phyloP scores from a whole-genome alignment of 805 yeast species.

The Millerago galiae region DNA sequence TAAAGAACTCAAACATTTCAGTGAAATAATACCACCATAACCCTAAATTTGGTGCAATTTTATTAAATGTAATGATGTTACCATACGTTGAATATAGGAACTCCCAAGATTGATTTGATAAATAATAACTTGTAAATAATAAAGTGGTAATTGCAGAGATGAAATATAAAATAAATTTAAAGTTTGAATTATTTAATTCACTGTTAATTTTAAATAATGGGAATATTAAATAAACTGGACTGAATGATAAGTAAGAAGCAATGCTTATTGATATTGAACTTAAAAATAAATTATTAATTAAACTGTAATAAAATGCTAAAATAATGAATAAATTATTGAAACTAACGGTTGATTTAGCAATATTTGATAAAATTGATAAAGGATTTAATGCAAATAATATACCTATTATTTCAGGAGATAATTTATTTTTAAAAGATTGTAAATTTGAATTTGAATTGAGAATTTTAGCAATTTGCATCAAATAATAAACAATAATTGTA shows the following conservation, averaged over 20 bases:
- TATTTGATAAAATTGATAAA: slow-evolving; percentile 56
- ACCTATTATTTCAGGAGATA: slow-evolving; percentile 42
- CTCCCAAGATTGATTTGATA: slow-evolving; percentile 33
- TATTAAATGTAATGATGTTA: slow-evolving; percentile 50
- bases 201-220: slow-evolving; percentile 40
- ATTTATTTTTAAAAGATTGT: slow-evolving; percentile 2
- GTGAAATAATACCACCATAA: slow-evolving; percentile 98
- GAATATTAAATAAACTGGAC: slow-evolving; percentile 53
- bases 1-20: slow-evolving; percentile 88
- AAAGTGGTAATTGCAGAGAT: slow-evolving; percentile 24
- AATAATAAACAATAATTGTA: slow-evolving; percentile 44
- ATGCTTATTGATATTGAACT: slow-evolving; percentile 51
- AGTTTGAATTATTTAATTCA: slow-evolving; percentile 10
- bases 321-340: slow-evolving; percentile 56
- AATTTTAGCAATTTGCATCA: slow-evolving; percentile 43
- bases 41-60: slow-evolving; percentile 85
- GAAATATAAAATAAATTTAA: slow-evolving; percentile 26
- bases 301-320: slow-evolving; percentile 39
- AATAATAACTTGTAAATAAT: slow-evolving; percentile 31
- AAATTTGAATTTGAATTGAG: slow-evolving; percentile 8
- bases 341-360: slow-evolving; percentile 60
- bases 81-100: slow-evolving; percentile 54
- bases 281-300: slow-evolving; percentile 32
- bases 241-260: slow-evolving; percentile 57
- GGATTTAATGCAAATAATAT: slow-evolving; percentile 78